phyloP scores from a whole-genome alignment of 2,329 filamentous ascomycete genomes.

The Alternaria viburni region DNA sequence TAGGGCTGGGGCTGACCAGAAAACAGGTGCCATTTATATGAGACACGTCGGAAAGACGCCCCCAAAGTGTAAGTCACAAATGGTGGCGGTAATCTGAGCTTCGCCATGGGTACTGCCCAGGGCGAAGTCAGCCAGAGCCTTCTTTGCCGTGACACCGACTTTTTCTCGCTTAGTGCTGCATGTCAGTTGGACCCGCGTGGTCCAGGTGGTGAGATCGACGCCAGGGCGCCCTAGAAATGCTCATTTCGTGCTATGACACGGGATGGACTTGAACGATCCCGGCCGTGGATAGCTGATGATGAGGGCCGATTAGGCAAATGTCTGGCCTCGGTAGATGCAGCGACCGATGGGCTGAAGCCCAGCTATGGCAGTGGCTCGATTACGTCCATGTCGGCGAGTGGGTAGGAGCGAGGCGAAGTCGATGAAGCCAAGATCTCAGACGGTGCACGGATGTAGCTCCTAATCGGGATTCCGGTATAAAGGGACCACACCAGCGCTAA shows the following conservation, averaged over 20 bases:
- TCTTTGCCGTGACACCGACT: constrained; percentile 1
- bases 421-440: constrained; percentile 8
- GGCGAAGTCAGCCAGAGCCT: constrained; percentile 2
- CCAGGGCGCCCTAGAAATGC: not conserved
- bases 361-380: constrained; percentile 2
- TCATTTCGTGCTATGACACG: not conserved
- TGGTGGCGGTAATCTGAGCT: not conserved
- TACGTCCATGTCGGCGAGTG: constrained; percentile 22
- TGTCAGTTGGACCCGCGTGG: not conserved
- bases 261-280: not conserved
- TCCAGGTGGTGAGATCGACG: not conserved
- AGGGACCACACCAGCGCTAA: not conserved
- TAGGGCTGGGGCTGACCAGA: constrained; percentile 7
- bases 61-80: not conserved
- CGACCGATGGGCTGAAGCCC: constrained; percentile 17
- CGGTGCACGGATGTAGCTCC: constrained; percentile 5
- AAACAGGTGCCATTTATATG: constrained; percentile 24
- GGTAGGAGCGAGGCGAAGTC: constrained; percentile 10
- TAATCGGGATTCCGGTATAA: not conserved
- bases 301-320: not conserved
- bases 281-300: not conserved
- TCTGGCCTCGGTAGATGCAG: not conserved
- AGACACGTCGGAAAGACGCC: constrained; percentile 2
- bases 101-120: not conserved
- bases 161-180: constrained; percentile 3